phyloP scores from a whole-genome alignment of 495 filamentous ascomycete genomes.

The Tetracladium marchalianum region DNA sequence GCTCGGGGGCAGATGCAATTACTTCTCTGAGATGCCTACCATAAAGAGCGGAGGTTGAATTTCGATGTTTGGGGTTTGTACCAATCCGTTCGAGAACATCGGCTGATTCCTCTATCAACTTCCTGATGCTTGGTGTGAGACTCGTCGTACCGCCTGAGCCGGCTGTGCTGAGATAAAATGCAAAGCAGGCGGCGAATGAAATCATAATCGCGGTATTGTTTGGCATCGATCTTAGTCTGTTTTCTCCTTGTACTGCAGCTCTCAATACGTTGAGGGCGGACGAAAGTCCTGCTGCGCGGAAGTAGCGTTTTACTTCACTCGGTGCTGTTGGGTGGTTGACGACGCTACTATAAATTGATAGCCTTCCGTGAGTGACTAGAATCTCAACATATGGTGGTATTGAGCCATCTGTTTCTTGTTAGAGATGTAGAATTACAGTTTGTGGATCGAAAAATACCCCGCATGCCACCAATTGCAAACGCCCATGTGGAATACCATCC shows the following conservation, averaged over 20 bases:
- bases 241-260: slow-evolving; percentile 61
- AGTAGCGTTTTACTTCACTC: slow-evolving; percentile 58
- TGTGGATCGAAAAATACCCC: slow-evolving; percentile 25
- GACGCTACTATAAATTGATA: slow-evolving; percentile 63
- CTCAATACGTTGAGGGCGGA: slow-evolving; percentile 65
- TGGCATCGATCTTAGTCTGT: slow-evolving; percentile 60
- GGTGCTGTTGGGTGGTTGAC: slow-evolving; percentile 68
- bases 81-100: slow-evolving; percentile 61
- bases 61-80: slow-evolving; percentile 49
- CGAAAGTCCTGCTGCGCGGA: slow-evolving; percentile 57
- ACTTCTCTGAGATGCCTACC: slow-evolving; percentile 52
- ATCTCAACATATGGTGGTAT: slow-evolving; percentile 69
- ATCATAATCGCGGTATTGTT: slow-evolving; percentile 75
- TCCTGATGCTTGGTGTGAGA: slow-evolving; percentile 55
- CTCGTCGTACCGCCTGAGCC: slow-evolving; percentile 33
- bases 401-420: slow-evolving; percentile 36
- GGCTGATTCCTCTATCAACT: slow-evolving; percentile 59
- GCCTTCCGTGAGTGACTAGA: slow-evolving; percentile 57
- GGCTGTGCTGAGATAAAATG: slow-evolving; percentile 49
- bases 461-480: slow-evolving; percentile 45
- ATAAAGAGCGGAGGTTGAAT: slow-evolving; percentile 51
- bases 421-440: background rate
- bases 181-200: slow-evolving; percentile 63
- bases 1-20: slow-evolving; percentile 24
- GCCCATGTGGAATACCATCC: slow-evolving; percentile 54